Evolutionary conservation across 2,329 filamentous ascomycete genomes (phyloP).

Genomic region (Xylaria sp.): DNA sequence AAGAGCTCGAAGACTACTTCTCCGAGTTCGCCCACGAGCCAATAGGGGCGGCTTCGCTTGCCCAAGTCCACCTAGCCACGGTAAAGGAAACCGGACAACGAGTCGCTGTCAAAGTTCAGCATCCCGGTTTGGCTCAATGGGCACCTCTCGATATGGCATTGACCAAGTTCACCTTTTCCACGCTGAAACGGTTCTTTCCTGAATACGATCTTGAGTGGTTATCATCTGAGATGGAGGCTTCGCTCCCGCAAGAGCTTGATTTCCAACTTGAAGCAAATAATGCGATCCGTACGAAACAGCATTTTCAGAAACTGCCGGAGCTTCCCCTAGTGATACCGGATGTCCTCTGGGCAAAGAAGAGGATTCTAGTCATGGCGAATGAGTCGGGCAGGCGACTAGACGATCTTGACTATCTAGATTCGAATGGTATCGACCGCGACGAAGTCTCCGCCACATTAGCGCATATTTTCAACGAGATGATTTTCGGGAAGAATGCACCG

Average conservation of each 20-base stretch:
- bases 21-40: conserved; percentile 83
- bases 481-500: conserved; percentile 88
- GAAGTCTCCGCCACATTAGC: conserved; percentile 93
- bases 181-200: conserved; percentile 91
- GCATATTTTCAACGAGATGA: conserved; percentile 99
- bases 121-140: conserved; percentile 90
- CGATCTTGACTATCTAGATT: conserved; percentile 87
- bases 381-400: conserved; percentile 88
- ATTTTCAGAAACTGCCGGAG: conserved; percentile 79
- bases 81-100: conserved; percentile 83
- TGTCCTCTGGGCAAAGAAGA: conserved; percentile 87
- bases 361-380: conserved; percentile 96
- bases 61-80: conserved; percentile 91
- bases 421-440: conserved; percentile 88
- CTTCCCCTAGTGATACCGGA: conserved; percentile 89
- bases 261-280: conserved; percentile 89
- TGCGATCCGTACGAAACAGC: conserved; percentile 79
- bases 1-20: conserved; percentile 83
- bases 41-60: conserved; percentile 92
- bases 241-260: conserved; percentile 90
- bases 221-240: conserved; percentile 90
- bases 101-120: conserved; percentile 97
- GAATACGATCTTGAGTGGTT: conserved; percentile 98
- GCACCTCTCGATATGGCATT: conserved; percentile 86
- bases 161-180: conserved; percentile 89